Percentiles rank a stretch among this genome's conserved stretches.
Evolutionary conservation across 768 basidiomycete genomes (phyloP).

Genomic region (Auricularia sp.): DNA sequence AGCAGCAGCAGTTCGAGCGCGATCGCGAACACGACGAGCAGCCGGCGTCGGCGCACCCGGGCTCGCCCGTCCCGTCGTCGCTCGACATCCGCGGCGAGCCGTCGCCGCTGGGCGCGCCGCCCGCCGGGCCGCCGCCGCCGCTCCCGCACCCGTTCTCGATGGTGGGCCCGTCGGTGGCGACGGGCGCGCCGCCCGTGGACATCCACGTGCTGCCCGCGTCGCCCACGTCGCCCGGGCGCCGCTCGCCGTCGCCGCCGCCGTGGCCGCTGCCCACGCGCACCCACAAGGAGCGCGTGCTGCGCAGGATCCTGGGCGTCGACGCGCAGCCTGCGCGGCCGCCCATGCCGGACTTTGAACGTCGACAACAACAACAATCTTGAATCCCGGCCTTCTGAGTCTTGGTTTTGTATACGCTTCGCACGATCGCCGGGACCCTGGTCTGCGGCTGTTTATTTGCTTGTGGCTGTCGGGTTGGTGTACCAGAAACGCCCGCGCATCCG

Average conservation of each 20-base stretch:
- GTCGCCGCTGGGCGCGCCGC: background rate
- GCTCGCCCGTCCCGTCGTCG: background rate
- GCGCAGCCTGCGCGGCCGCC: background rate
- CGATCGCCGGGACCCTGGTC: background rate
- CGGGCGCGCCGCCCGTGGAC: background rate
- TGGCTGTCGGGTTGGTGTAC: too few relatives aligned
- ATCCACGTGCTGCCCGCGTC: background rate
- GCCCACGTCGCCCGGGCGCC: background rate
- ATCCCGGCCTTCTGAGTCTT: too few relatives aligned
- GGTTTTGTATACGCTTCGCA: background rate
- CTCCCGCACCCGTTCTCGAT: background rate
- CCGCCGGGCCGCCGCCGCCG: background rate
- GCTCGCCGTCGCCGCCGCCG: constrained; percentile 1
- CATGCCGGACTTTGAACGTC: background rate
- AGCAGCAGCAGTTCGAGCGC: too few relatives aligned
- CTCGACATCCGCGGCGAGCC: background rate
- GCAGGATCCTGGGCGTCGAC: background rate
- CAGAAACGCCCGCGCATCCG: too few relatives aligned
- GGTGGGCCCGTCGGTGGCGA: background rate
- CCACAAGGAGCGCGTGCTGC: background rate
- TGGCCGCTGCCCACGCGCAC: background rate
- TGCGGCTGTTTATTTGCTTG: too few relatives aligned
- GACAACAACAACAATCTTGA: background rate
- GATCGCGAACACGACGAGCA: too few relatives aligned
- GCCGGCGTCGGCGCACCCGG: background rate